Evolutionary conservation across 192 early-diverging fungal species (phyloP).

Genomic region (Chytriomyces hyalinus): DNA sequence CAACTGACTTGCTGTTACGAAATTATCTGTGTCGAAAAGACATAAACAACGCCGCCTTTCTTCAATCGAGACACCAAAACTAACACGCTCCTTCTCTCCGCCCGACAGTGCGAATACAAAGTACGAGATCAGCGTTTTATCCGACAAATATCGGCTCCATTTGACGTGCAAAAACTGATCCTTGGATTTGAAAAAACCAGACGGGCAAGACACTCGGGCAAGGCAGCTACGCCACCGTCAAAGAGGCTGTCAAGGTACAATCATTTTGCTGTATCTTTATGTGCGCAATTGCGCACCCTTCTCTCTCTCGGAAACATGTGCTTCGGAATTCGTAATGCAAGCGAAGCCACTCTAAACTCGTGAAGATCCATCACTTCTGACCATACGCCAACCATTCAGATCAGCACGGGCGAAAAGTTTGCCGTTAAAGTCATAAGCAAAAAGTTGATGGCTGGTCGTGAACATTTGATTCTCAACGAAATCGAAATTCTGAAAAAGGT

Average conservation of each 20-base stretch:
- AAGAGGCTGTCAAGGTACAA: constrained; percentile 55
- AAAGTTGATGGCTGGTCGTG: constrained; percentile 77
- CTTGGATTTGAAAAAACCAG: constrained; percentile 16
- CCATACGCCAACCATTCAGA: constrained; percentile 30
- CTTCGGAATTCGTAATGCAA: not conserved
- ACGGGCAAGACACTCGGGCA: constrained; percentile 58
- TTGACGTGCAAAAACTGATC: too few species aligned
- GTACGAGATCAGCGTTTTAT: constrained; percentile 5
- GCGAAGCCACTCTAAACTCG: not conserved
- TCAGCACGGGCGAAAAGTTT: constrained; percentile 75
- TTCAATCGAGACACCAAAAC: not conserved
- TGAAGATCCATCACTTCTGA: not conserved
- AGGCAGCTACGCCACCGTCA: constrained; percentile 58
- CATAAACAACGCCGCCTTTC: not conserved
- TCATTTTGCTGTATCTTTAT: too few species aligned
- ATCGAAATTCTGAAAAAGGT: constrained; percentile 84
- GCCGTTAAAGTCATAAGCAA: constrained; percentile 95
- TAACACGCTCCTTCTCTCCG: not conserved
- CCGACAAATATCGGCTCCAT: too few species aligned
- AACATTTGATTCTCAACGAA: constrained; percentile 89
- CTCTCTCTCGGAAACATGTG: not conserved
- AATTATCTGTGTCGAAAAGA: not conserved
- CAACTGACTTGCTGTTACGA: not conserved
- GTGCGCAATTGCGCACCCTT: too few species aligned
- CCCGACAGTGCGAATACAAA: constrained; percentile 30